phyloP scores from a whole-genome alignment of 352 stramenopile genomes.

The Pythium dissotocum region DNA sequence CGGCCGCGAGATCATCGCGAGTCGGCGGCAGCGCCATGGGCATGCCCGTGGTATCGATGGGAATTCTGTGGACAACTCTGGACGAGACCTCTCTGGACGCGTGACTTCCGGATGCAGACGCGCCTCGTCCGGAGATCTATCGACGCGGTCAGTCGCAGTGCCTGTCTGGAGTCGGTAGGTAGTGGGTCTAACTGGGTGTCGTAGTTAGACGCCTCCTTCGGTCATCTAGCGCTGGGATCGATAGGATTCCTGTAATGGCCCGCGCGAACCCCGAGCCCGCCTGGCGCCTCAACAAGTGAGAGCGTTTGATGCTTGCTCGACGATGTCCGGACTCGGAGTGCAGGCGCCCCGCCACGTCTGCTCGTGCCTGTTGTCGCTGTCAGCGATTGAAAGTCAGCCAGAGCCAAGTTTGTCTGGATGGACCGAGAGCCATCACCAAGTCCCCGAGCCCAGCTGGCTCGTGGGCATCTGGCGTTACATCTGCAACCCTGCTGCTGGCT shows the following conservation, averaged over 20 bases:
- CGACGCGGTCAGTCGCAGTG: not conserved
- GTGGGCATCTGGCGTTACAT: constrained; percentile 8
- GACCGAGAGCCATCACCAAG: not conserved
- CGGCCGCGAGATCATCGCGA: constrained; percentile 27
- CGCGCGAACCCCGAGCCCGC: constrained; percentile 2
- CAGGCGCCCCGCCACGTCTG: not conserved
- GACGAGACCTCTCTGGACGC: constrained; percentile 1
- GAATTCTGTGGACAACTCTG: not conserved
- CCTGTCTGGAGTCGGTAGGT: constrained; percentile 2
- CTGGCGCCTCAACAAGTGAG: constrained; percentile 6
- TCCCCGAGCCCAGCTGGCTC: not conserved
- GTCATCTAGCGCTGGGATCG: not conserved
- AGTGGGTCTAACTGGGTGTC: not conserved
- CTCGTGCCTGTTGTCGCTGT: not conserved
- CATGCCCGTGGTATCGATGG: constrained; percentile 1
- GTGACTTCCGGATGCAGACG: constrained; percentile 3
- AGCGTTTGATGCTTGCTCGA: constrained; percentile 4
- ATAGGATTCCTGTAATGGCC: constrained; percentile 7
- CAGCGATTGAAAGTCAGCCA: not conserved
- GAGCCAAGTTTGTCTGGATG: not conserved
- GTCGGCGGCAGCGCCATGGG: constrained; percentile 24
- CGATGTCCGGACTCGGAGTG: not conserved
- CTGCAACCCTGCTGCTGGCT: constrained; percentile 3
- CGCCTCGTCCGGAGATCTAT: not conserved
- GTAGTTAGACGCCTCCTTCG: not conserved